Evolutionary conservation across 179 eudicot genomes (phyloP), one percentile per base, ranked within the genome.

Genomic region (Camellia oleifera): DNA sequence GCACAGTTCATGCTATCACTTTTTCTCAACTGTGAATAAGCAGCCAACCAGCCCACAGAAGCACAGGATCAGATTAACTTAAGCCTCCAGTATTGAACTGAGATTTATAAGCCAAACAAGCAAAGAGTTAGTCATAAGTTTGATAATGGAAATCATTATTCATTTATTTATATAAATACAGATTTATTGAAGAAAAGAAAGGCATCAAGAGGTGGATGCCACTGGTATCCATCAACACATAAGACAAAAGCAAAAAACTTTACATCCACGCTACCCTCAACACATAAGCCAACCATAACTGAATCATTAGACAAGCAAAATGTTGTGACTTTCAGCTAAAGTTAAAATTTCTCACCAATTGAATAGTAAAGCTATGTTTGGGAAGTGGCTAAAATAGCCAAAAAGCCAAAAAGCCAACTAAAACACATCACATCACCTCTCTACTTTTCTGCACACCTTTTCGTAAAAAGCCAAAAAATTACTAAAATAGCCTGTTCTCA

Each of bases 11-110:
- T 7, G 15, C 48, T 72, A 48, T 23, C 42, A n/a, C 75, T 42
- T 50, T 18, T 10, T 57, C 60, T 72, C 40, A 72, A 52, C 44
- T 53, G 9, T 53, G 53, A 69, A 7, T 72, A 54, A 2, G 42
- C 17, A 23, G 48, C 76, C 48, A 52, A 50, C 60, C n/a, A 23
- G 0, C 2, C 14, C 13, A 23, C 15, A 9, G 46, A 26, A 73
- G 64, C 45, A n/a, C 2, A 4, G 44, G 46, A 50, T 12, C 18
- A 48, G 2, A 7, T 11, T 32, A 7, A 2, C 15, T 53, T 72
- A 50, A 20, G 75, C 75, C 75, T 50, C 60, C 63, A 73, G 26
- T 26, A 4, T 40, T 57, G 58, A 57, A 45, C 40, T 78, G 17
- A 66, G 58, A 52, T 77, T 48, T 68, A 26, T 32, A 56, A 26